Conservation (phyloP, 805 yeast species). For the Wickerhamiella azyma region DNA sequence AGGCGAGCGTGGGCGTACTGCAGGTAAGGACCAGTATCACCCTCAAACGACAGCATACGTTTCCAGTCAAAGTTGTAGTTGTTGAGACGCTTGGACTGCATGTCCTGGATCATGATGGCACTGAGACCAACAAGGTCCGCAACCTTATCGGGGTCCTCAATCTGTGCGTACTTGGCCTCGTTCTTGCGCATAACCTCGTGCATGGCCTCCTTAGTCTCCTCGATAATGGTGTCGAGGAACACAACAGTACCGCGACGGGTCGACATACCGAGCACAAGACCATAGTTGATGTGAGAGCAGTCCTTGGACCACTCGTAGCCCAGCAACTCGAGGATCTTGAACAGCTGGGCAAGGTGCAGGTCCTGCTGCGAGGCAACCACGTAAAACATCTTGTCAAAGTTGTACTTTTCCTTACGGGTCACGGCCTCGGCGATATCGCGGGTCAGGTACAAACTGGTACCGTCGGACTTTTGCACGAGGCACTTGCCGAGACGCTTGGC, state of each 20-base stretch:
- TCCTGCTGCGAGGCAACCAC: constrained; percentile 96
- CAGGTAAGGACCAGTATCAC: constrained; percentile 97
- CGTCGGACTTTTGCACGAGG: constrained; percentile 85
- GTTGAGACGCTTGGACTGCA: constrained; percentile 93
- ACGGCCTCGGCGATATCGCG: constrained; percentile 96
- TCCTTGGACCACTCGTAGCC: constrained; percentile 76
- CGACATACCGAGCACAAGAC: constrained; percentile 98
- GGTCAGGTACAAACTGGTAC: constrained; percentile 85
- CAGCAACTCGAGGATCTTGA: constrained; percentile 83
- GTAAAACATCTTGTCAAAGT: constrained; percentile 91
- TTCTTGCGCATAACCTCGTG: constrained; percentile 92
- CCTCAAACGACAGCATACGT: constrained; percentile 95
- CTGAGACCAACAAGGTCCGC: constrained; percentile 94
- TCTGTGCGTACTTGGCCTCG: constrained; percentile 79
- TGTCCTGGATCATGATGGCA: constrained; percentile 98
- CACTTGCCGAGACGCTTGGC: constrained; percentile 90
- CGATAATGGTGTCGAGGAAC: constrained; percentile 85
- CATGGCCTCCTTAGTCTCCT: constrained; percentile 88
- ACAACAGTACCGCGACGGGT: constrained; percentile 98
- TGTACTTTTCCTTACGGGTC: constrained; percentile 68
- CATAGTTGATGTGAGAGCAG: constrained; percentile 78
- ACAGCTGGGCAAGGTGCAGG: constrained; percentile 83
- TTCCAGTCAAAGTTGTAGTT: constrained; percentile 96
- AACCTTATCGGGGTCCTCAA: constrained; percentile 83
- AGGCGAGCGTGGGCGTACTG: constrained; percentile 97